Percentiles rank a stretch among this genome's conserved stretches.
These are phyloP conservation scores for Luffa aegyptiaca DNA, from an alignment of 306 rosid genomes.

Conservation along the genomic window DNA sequence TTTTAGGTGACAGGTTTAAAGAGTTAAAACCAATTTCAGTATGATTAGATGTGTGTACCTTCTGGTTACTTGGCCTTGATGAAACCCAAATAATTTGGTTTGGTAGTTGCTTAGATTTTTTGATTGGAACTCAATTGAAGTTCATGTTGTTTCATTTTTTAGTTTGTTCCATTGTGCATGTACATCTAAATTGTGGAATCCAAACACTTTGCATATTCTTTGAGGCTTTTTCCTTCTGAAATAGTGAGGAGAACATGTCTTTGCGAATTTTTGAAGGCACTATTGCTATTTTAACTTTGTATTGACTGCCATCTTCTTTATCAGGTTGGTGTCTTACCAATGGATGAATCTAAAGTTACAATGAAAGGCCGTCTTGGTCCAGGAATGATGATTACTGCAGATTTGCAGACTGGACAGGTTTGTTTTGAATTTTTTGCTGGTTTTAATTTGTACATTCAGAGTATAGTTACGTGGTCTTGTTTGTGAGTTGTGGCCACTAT, in stretches of 20 bases:
- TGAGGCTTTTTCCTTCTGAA: not conserved
- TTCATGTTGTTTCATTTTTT: not conserved
- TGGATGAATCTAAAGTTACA: slow-evolving; percentile 89
- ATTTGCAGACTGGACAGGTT: slow-evolving; percentile 85
- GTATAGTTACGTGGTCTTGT: not conserved
- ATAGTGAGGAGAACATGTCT: not conserved
- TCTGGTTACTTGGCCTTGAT: not conserved
- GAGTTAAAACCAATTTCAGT: slow-evolving; percentile 3
- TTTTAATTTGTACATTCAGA: not conserved
- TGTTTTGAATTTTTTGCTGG: slow-evolving; percentile 9
- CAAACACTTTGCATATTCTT: not conserved
- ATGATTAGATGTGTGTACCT: not conserved
- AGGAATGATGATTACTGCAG: slow-evolving; percentile 98
- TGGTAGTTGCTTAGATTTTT: not conserved
- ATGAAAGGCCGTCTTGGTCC: slow-evolving; percentile 98
- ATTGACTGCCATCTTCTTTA: not conserved
- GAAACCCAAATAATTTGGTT: not conserved
- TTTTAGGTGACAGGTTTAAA: slow-evolving; percentile 12
- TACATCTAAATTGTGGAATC: not conserved
- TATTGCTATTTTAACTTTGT: not conserved
- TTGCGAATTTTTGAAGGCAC: not conserved
- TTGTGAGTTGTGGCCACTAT: not conserved
- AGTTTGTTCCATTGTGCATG: not conserved
- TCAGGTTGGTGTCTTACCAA: slow-evolving; percentile 91
- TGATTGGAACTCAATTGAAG: not conserved